Conservation (phyloP, 371 early-diverging fungal genomes). For the Lichtheimia ramosa region DNA sequence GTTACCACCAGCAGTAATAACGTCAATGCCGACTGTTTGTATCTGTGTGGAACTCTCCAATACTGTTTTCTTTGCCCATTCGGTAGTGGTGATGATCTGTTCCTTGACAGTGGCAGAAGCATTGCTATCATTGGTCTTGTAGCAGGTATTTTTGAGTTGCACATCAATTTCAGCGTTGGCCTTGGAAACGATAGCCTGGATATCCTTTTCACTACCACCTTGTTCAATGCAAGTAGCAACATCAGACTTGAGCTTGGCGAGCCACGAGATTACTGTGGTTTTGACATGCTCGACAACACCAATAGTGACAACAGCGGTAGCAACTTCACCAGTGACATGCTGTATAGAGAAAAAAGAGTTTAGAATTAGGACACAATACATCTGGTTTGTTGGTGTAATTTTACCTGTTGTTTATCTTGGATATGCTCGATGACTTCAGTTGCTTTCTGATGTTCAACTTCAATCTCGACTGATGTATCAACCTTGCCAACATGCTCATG, state of each 20-base stretch:
- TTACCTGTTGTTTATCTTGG: no score
- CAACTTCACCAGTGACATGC: no score
- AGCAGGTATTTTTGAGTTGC: neutral
- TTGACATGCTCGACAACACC: conserved; percentile 22
- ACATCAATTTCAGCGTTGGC: neutral
- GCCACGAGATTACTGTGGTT: conserved; percentile 30
- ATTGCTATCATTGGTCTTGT: neutral
- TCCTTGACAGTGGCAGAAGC: neutral
- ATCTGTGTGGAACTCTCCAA: conserved; percentile 6
- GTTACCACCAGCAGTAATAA: conserved; percentile 1
- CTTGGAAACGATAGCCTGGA: neutral
- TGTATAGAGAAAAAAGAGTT: no score
- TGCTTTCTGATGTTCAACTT: conserved; percentile 3
- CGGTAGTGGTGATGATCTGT: conserved; percentile 3
- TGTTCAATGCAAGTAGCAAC: neutral
- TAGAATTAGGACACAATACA: no score
- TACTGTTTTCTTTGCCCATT: conserved; percentile 13
- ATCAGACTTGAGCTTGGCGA: conserved; percentile 18
- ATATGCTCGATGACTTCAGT: no score
- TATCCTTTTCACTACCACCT: neutral
- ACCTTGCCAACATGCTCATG: conserved; percentile 14
- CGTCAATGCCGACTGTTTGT: conserved; percentile 14
- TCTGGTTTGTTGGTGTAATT: no score
- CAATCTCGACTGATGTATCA: conserved; percentile 4
- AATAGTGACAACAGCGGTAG: conserved; percentile 7